Evolutionary conservation across 1,139 yeast genomes (phyloP), one percentile per base, ranked within the genome.

Genomic region (Protomyces inouyei): DNA sequence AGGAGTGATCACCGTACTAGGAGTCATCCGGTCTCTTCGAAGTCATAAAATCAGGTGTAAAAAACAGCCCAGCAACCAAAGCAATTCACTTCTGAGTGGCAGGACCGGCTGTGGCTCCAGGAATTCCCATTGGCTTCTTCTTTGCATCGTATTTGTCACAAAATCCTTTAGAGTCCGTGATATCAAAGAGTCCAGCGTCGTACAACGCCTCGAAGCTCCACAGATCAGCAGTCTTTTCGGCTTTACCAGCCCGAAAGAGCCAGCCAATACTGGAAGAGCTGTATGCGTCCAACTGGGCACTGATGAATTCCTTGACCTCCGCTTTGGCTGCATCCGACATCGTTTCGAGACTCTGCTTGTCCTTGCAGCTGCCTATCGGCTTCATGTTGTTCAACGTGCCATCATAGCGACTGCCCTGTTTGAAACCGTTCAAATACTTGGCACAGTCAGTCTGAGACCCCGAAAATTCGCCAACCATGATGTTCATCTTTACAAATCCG

Each of bases 181-280:
- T 3, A 28, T 28, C 32, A 14, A 38, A 10, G 61, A 90, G 73
- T 28, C 84, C 87, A 66, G 80, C 74, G 46, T 76, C 77, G 23
- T 82, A 77, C 71, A 91, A 81, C 67, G 79, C 78, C 67, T 79
- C 78, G 75, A 88, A 80, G 76, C 89, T 96, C 98, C 98, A 92
- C 74, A 91, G 97, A 28, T 28, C 32, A 60, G 86, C 75, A 23
- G 95, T 83, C 14, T 61, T 64, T 74, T 92, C 98, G 37, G 96
- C 87, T 79, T 90, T 91, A 84, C 87, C 91, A 75, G 86, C 85
- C 98, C 97, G 93, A 79, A 87, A 88, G 66, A 91, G 80, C 91
- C 95, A 91, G 16, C 97, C 97, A 65, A 81, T 80, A 56, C 83
- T 81, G 10, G 61, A 52, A 28, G 32, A 28, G 70, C 86, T 90